Evolutionary conservation across 441 rosid genomes (phyloP).

Genomic region (Capsella rubella): DNA sequence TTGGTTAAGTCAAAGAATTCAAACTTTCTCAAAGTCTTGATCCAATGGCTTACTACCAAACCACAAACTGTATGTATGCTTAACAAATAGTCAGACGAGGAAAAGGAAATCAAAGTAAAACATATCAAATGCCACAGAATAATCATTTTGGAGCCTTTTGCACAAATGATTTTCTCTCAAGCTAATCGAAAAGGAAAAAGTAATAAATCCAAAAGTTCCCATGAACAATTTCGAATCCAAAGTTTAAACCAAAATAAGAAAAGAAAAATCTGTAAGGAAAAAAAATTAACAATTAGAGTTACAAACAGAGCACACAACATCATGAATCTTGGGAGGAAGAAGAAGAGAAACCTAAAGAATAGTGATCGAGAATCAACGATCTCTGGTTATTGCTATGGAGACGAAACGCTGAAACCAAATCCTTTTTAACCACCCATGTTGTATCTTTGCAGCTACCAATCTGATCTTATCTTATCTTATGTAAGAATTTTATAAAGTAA

Average conservation of each 20-base stretch:
- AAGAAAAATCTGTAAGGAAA: conserved; percentile 10
- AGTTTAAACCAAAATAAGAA: conserved; percentile 3
- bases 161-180: conserved; percentile 41
- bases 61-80: not conserved
- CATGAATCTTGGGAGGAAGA: conserved; percentile 23
- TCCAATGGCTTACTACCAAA: not conserved
- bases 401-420: conserved; percentile 33
- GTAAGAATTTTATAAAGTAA: conserved; percentile 26
- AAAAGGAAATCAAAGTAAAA: not conserved
- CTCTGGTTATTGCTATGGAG: conserved; percentile 41
- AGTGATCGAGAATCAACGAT: conserved; percentile 47
- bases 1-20: not conserved
- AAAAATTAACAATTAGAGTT: conserved; percentile 42
- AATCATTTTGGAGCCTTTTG: conserved; percentile 29
- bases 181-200: conserved; percentile 20
- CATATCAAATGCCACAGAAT: conserved; percentile 22
- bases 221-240: conserved; percentile 36
- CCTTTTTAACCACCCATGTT: conserved; percentile 36
- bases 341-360: conserved; percentile 39
- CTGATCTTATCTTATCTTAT: conserved; percentile 42
- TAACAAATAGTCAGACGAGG: not conserved
- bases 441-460: conserved; percentile 44
- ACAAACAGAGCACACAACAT: conserved; percentile 50
- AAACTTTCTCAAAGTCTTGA: not conserved
- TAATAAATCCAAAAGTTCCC: conserved; percentile 31